These are phyloP conservation scores for Alectoria sarmentosa DNA, from an alignment of 495 filamentous ascomycete species.

Conservation along the genomic window DNA sequence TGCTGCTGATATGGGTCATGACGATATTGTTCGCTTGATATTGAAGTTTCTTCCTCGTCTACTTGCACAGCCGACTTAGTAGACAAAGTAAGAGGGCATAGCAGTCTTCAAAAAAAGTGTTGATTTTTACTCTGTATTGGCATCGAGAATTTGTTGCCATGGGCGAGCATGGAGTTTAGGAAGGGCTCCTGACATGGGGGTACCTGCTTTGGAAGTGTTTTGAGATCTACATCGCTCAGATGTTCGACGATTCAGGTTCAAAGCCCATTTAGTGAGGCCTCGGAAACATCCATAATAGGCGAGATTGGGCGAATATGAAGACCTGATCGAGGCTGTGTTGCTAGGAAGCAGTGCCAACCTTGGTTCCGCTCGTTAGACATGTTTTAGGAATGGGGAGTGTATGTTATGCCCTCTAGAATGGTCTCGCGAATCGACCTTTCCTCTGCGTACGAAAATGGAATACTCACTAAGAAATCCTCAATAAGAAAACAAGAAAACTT, in stretches of 20 bases:
- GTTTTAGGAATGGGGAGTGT: no score
- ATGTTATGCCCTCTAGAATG: no score
- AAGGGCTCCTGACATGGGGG: no score
- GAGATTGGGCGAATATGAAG: no score
- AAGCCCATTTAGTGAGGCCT: neutral
- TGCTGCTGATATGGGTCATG: neutral
- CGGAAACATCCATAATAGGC: no score
- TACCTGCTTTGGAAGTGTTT: neutral
- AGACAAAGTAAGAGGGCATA: neutral
- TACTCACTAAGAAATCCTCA: no score
- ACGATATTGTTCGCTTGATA: neutral
- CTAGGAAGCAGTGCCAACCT: no score
- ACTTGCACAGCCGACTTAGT: neutral
- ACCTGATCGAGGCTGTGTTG: no score
- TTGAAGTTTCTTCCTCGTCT: neutral
- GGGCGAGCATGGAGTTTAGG: neutral
- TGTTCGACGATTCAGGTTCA: neutral
- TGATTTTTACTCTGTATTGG: neutral
- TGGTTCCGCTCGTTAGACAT: no score
- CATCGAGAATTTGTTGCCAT: neutral
- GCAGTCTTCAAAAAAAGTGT: neutral
- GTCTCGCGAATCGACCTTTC: no score
- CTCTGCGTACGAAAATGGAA: no score
- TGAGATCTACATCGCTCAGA: neutral
- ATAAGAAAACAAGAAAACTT: no score